Evolutionary conservation across 495 filamentous ascomycete genomes (phyloP), one percentile per base, ranked within the genome.

Genomic region (Trichoderma orchidacearum): DNA sequence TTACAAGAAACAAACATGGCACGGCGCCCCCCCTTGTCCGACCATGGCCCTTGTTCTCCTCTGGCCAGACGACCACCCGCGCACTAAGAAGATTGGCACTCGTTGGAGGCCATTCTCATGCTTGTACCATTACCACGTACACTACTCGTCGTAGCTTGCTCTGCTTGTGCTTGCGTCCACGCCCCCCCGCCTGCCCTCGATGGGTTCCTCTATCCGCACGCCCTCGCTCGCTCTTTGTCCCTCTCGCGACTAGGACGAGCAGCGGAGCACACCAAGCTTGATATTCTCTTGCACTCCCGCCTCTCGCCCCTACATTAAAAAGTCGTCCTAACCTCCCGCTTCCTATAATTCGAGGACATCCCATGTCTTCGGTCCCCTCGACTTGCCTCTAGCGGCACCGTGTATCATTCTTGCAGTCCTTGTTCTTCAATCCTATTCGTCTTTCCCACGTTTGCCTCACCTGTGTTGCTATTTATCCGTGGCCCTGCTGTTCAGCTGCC

Each of bases 1-100:
- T 25, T 23, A 48, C 41, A 48, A 48, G 41, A 48, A 48, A 48
- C 41, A 48, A 48, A 48, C 36, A 45, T 48, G 41, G 41, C 41
- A 48, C 41, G 41, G 41, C 41, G 21, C 41, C 41, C n/a, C n/a
- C n/a, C 38, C 41, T 48, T 17, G 41, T 48, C 41, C 41, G 27
- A 48, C 41, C 41, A 48, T 8, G 21, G 23, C 41, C 41, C 41
- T 23, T 18, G 41, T 25, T 48, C 36, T 41, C 18, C 38, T 48
- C 17, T 48, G 21, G 21, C 41, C 41, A 48, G 27, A 48, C 41
- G 41, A 48, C 41, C 41, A 48, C 41, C 41, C 41, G 41, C 41
- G 41, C 41, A 48, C 41, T 48, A 48, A 27, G 21, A 48, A 23
- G 41, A 48, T 48, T 48, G 21, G 41, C 41, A 48, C 41, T 48